A percentile compares a stretch with the other conserved stretches of the same genome.
Evolutionary conservation across 1,284 basidiomycete species (phyloP).

Genomic region (Cutaneotrichosporon cutaneum): DNA sequence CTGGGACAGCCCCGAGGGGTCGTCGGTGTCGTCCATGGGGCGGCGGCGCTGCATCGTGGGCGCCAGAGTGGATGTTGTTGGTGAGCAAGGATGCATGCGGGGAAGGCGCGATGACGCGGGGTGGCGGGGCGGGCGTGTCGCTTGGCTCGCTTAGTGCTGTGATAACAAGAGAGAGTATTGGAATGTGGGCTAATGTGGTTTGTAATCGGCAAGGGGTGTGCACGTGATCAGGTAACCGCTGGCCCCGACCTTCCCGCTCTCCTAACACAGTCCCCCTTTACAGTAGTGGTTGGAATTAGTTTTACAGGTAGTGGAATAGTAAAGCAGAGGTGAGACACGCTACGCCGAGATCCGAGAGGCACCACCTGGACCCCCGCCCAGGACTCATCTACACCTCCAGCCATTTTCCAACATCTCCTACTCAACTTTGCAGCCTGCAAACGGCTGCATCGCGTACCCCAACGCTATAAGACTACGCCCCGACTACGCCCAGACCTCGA

Average conservation of each 20-base stretch:
- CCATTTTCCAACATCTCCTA: neutral
- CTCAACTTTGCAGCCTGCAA: neutral
- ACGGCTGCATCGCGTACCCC: neutral
- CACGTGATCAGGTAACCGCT: conserved; percentile 1
- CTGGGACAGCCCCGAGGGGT: conserved; percentile 61
- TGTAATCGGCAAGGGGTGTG: neutral
- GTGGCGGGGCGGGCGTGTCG: neutral
- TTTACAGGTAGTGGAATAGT: too few species aligned
- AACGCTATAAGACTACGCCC: neutral
- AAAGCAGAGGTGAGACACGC: too few species aligned
- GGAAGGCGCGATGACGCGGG: neutral
- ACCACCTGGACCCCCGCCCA: too few species aligned
- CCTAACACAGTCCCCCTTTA: too few species aligned
- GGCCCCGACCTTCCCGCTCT: neutral
- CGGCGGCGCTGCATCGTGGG: conserved; percentile 9
- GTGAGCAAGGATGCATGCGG: too few species aligned
- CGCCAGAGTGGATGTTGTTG: neutral
- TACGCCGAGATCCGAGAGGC: too few species aligned
- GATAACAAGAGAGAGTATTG: neutral
- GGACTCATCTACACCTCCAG: too few species aligned
- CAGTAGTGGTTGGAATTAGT: too few species aligned
- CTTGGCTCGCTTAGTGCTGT: neutral
- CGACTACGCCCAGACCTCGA: neutral
- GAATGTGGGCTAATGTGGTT: neutral
- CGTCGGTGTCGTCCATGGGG: conserved; percentile 31